Base-by-base conservation (phyloP, 768 basidiomycete species). In the Lentinus brumalis region DNA sequence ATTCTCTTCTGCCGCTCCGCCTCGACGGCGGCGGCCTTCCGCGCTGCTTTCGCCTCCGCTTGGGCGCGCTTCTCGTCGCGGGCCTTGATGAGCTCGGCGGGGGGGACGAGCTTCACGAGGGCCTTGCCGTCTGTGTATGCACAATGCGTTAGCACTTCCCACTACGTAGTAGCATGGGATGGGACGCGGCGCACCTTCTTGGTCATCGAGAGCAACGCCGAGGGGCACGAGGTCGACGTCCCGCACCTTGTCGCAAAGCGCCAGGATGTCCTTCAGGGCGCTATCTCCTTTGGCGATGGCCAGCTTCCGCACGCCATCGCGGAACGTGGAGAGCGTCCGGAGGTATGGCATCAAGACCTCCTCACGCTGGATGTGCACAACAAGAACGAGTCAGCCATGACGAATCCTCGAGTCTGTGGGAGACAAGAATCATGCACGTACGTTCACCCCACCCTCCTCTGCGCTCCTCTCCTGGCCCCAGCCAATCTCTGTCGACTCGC, bases 181-280 rank as follows among this genome's bases (percentile, higher is more conserved):
- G 35, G 11, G 35, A 11, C 6, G 11, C 11, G 11, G 73, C 78
- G 53, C 63, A 88, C 94, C 94, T 80, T 96, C 94, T 77, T 94
- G 93, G 77, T 99, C 97, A 71, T 98, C 97, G 38, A 99, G 78
- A 8, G 95, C 95, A 6, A 99, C 93, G 8, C 97, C 97, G 52
- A 98, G 79, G n/a, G 94, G 89, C 45, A 96, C 88, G 45, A 98
- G 78, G 69, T 97, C 96, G 38, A 83, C 79, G 71, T 98, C 96
- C 15, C 97, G 86, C 61, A 99, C 82, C 64, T 85, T 87, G 77
- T 99, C 97, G 69, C 88, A 95, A 26, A 97, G 83, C 21, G 85
- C 81, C 50, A 99, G 78, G 63, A 98, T 91, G 62, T 96, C 91
- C 71, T 86, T 86, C 41, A 89, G 73, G 2, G 91, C 82, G 18